These are phyloP conservation scores for Styphnolobium japonicum DNA, from an alignment of 306 rosid genomes.

Conservation along the genomic window DNA sequence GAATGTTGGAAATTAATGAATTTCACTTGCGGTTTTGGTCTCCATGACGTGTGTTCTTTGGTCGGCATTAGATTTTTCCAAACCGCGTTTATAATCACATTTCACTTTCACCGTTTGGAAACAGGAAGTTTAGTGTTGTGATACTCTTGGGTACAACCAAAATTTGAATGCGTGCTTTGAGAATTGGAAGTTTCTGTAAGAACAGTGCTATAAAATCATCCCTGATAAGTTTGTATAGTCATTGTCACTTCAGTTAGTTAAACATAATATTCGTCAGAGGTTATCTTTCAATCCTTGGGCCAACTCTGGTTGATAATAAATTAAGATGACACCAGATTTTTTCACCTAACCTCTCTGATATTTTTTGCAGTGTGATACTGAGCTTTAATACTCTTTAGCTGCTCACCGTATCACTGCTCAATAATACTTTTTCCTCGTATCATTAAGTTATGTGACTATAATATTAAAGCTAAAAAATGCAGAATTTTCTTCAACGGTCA, in stretches of 20 bases:
- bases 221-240: not conserved
- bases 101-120: not conserved
- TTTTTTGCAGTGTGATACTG: not conserved
- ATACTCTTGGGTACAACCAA: not conserved
- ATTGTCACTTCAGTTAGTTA: not conserved
- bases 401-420: not conserved
- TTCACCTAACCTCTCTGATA: not conserved
- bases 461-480: too few species aligned
- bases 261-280: not conserved
- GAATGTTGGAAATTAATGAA: constrained; percentile 13
- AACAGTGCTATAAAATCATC: not conserved
- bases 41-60: not conserved
- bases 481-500: too few species aligned
- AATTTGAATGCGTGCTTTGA: not conserved
- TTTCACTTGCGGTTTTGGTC: not conserved
- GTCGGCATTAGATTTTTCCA: not conserved
- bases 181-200: not conserved
- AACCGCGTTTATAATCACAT: not conserved
- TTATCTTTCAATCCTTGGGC: not conserved
- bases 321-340: not conserved
- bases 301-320: not conserved
- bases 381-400: not conserved
- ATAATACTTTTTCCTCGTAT: not conserved
- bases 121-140: not conserved
- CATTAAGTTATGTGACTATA: not conserved